Evolutionary conservation across 345 rosid species (phyloP).

Genomic region (Gossypium raimondii): DNA sequence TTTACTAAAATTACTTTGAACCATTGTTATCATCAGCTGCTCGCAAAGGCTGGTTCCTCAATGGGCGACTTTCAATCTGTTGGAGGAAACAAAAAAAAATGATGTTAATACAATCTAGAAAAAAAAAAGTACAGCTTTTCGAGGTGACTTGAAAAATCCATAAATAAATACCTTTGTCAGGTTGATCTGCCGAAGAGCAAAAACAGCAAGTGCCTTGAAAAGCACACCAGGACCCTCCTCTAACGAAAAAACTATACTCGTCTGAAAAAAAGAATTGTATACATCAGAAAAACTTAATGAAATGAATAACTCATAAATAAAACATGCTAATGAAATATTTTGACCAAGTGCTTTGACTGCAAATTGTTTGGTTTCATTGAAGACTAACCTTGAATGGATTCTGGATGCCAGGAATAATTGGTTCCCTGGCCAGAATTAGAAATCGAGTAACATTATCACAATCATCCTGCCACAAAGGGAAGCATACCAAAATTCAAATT

Average conservation of each 20-base stretch:
- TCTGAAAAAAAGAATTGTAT: constrained; percentile 5
- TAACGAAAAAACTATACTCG: constrained; percentile 59
- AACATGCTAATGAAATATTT: neutral
- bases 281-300: constrained; percentile 2
- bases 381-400: constrained; percentile 80
- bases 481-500: neutral
- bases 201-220: constrained; percentile 98
- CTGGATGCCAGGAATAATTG: constrained; percentile 80
- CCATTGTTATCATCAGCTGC: constrained; percentile 42
- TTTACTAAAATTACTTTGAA: constrained; percentile 13
- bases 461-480: constrained; percentile 57
- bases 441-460: constrained; percentile 86
- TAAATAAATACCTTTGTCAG: constrained; percentile 59
- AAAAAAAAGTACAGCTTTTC: neutral
- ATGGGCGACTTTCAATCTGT: constrained; percentile 98
- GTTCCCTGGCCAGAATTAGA: constrained; percentile 97
- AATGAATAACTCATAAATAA: neutral
- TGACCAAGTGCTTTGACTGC: neutral
- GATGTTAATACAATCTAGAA: neutral
- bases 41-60: constrained; percentile 59
- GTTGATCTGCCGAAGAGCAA: constrained; percentile 84
- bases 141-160: neutral
- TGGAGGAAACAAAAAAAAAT: constrained; percentile 5
- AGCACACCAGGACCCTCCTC: constrained; percentile 98
- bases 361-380: constrained; percentile 4